phyloP scores from a whole-genome alignment of 352 stramenopile genomes.

The Aphanomyces euteiches region DNA sequence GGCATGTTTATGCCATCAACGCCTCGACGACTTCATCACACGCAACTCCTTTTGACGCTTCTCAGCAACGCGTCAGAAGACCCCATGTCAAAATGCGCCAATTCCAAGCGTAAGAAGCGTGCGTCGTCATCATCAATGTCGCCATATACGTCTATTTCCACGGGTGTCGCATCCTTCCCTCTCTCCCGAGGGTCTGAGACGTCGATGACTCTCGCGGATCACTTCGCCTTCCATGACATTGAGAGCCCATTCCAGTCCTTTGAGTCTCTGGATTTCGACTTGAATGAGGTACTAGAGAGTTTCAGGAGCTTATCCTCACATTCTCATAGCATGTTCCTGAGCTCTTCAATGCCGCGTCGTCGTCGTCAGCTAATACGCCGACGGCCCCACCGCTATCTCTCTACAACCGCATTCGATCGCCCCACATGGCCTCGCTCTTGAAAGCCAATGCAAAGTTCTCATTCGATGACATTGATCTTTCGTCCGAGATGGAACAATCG shows the following conservation, averaged over 20 bases:
- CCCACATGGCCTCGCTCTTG: conserved; percentile 69
- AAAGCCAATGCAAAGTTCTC: conserved; percentile 81
- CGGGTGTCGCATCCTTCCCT: conserved; percentile 29
- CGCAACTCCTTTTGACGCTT: conserved; percentile 72
- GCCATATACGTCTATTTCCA: background rate
- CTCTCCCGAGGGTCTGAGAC: conserved; percentile 18
- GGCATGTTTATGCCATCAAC: conserved; percentile 79
- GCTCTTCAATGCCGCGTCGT: conserved; percentile 69
- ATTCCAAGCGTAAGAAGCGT: conserved; percentile 63
- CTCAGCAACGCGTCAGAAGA: conserved; percentile 55
- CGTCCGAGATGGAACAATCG: conserved; percentile 63
- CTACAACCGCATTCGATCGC: conserved; percentile 69
- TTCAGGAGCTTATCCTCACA: background rate
- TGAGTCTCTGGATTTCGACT: conserved; percentile 82
- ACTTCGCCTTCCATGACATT: conserved; percentile 42
- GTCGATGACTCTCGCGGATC: conserved; percentile 27
- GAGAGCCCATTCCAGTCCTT: conserved; percentile 69
- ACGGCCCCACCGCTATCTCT: background rate
- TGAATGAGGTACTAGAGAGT: conserved; percentile 56
- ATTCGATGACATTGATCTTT: conserved; percentile 79
- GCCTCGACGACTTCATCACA: conserved; percentile 67
- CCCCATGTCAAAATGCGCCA: conserved; percentile 31
- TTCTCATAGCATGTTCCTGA: conserved; percentile 66
- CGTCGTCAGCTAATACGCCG: conserved; percentile 49
- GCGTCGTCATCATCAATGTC: conserved; percentile 35